Evolutionary conservation across 306 rosid genomes (phyloP), one percentile per base, ranked within the genome.

Genomic region (Oxytropis ochrocephala): DNA sequence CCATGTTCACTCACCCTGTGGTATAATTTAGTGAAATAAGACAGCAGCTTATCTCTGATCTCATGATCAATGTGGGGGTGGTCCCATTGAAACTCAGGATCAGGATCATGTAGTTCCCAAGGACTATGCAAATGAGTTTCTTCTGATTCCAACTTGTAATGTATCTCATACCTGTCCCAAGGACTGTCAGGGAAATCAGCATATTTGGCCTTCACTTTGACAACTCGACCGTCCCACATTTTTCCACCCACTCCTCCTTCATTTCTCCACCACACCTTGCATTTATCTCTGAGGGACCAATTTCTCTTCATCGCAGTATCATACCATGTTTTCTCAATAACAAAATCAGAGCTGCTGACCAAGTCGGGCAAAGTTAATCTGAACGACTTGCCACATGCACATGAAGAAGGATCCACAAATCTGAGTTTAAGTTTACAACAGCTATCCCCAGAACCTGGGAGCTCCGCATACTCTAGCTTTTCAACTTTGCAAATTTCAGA

Each of bases 211-310:
- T 81, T 76, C 24, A 75, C 74, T 7, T 66, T 47, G 70, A 61
- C 54, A 13, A 91, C 72, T 73, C 79, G 80, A 50, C 97, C 97
- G 11, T 66, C 68, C 96, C 96, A 88, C 96, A 93, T 88, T 50
- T 52, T 72, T 16, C 97, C 97, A 54, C 82, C 82, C 62, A 81
- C 80, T 29, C 82, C 86, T 11, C 52, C 79, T 61, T 69, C 77
- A 78, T 86, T 78, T 76, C 80, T 82, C 97, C 97, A 91, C 96
- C 96, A 91, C 56, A 91, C 91, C 61, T 47, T n/a, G 66, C 97
- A 91, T 77, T 70, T 82, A 70, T 91, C 97, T 64, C 91, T 70
- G 11, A 51, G 58, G 10, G 85, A 72, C 97, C 97, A 91, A 72
- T 86, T 88, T 79, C 86, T 87, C 69, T 74, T 64, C 73, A 87